A percentile compares a stretch with the other conserved stretches of the same genome.
These are phyloP conservation scores for Erysimum cheiranthoides DNA, from an alignment of 345 rosid species.

Conservation along the genomic window DNA sequence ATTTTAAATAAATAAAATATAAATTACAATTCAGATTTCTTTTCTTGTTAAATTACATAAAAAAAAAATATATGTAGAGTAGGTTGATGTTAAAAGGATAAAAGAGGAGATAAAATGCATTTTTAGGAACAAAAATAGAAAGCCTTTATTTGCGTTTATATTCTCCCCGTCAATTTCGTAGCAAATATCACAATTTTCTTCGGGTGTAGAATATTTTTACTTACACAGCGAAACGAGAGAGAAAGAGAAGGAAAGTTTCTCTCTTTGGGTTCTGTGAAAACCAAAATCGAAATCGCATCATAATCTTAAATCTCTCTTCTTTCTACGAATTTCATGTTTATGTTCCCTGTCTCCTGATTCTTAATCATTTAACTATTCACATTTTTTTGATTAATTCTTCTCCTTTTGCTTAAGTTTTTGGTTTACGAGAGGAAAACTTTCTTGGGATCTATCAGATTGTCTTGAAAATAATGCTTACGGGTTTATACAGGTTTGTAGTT, in stretches of 20 bases:
- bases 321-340: not conserved
- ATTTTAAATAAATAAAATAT: not conserved
- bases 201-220: constrained; percentile 30
- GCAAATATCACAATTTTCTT: constrained; percentile 38
- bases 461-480: constrained; percentile 31
- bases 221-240: constrained; percentile 32
- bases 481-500: constrained; percentile 43
- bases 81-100: constrained; percentile 30
- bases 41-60: no score
- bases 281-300: constrained; percentile 32
- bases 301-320: constrained; percentile 18
- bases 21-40: not conserved
- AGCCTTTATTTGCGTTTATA: constrained; percentile 43
- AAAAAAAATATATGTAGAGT: not conserved
- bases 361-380: constrained; percentile 34
- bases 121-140: constrained; percentile 41
- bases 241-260: constrained; percentile 25
- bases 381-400: constrained; percentile 15
- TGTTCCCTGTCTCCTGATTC: constrained; percentile 42
- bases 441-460: constrained; percentile 44
- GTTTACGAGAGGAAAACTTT: constrained; percentile 28
- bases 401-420: not conserved
- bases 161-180: constrained; percentile 60
- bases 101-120: constrained; percentile 32
- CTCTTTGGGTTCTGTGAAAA: constrained; percentile 35